These are phyloP conservation scores for Talaromyces amestolkiae DNA, from an alignment of 2,329 filamentous ascomycete species.

Conservation along the genomic window DNA sequence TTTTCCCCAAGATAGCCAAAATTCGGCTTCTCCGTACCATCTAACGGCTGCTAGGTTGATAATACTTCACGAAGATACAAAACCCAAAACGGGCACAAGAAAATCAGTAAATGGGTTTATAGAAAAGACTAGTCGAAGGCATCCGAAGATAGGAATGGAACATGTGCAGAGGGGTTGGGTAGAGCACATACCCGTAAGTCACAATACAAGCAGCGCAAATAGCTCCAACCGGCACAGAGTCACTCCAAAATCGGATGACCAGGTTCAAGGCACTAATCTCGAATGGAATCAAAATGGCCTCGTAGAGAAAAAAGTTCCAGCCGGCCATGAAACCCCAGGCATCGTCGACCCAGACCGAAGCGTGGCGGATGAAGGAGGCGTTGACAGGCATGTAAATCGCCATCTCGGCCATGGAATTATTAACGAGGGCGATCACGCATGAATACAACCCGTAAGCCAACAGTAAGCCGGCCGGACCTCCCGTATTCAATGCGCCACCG, in stretches of 20 bases:
- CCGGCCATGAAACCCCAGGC: slow-evolving; percentile 78
- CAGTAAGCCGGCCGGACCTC: slow-evolving; percentile 40
- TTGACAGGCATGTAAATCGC: slow-evolving; percentile 75
- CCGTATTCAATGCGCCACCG: slow-evolving; percentile 36
- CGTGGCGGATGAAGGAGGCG: slow-evolving; percentile 79
- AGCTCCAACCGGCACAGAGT: slow-evolving; percentile 51
- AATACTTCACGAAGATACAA: slow-evolving; percentile 59
- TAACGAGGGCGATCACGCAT: slow-evolving; percentile 36
- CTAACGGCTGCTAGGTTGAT: slow-evolving; percentile 59
- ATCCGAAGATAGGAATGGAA: neutral
- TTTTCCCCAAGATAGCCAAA: slow-evolving; percentile 62
- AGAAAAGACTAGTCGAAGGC: neutral
- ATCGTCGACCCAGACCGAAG: slow-evolving; percentile 74
- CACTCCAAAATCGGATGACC: neutral
- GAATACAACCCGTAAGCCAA: slow-evolving; percentile 33
- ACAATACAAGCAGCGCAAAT: slow-evolving; percentile 60
- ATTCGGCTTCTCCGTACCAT: slow-evolving; percentile 61
- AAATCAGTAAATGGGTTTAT: neutral
- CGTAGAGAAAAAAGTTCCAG: slow-evolving; percentile 46
- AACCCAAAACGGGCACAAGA: slow-evolving; percentile 54
- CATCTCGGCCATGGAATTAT: slow-evolving; percentile 68
- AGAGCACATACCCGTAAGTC: slow-evolving; percentile 57
- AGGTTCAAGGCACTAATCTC: slow-evolving; percentile 18
- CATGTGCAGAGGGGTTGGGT: slow-evolving; percentile 30
- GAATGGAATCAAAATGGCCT: slow-evolving; percentile 16